These are phyloP conservation scores for Dichomitus squalens DNA, from an alignment of 1,284 basidiomycete genomes.

Conservation along the genomic window DNA sequence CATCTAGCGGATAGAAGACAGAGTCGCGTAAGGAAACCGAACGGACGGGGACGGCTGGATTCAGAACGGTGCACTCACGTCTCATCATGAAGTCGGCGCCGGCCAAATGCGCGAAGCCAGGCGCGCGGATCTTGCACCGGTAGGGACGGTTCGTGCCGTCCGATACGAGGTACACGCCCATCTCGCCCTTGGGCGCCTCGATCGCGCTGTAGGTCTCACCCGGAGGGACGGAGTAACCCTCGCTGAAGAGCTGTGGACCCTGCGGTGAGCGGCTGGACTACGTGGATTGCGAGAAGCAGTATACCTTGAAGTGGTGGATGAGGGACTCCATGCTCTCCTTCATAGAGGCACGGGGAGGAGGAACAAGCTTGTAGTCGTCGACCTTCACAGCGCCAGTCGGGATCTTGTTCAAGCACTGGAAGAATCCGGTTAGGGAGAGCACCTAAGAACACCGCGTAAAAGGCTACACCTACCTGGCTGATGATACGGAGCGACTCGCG, in stretches of 20 bases:
- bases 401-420: slow-evolving; percentile 95
- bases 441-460: not conserved
- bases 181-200: slow-evolving; percentile 98
- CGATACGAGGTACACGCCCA: slow-evolving; percentile 96
- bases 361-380: slow-evolving; percentile 96
- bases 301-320: slow-evolving; percentile 97
- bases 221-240: slow-evolving; percentile 97
- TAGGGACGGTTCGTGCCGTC: slow-evolving; percentile 94
- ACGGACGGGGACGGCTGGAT: not conserved
- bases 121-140: slow-evolving; percentile 92
- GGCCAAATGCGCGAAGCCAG: slow-evolving; percentile 91
- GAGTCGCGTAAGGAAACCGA: slow-evolving; percentile 14
- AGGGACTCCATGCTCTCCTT: slow-evolving; percentile 99
- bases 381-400: slow-evolving; percentile 92
- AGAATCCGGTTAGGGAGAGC: not conserved
- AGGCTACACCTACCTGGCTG: slow-evolving; percentile 55
- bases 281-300: slow-evolving; percentile 20
- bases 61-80: slow-evolving; percentile 48
- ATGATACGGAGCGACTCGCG: slow-evolving; percentile 93
- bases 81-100: slow-evolving; percentile 96
- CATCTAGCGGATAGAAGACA: slow-evolving; percentile 46
- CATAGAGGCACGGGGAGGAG: slow-evolving; percentile 97
- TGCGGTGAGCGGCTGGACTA: slow-evolving; percentile 2
- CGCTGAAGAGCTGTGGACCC: slow-evolving; percentile 79
- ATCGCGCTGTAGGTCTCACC: slow-evolving; percentile 98